Evolutionary conservation across 2,329 filamentous ascomycete species (phyloP).

Genomic region (Tolypocladium tropicale): DNA sequence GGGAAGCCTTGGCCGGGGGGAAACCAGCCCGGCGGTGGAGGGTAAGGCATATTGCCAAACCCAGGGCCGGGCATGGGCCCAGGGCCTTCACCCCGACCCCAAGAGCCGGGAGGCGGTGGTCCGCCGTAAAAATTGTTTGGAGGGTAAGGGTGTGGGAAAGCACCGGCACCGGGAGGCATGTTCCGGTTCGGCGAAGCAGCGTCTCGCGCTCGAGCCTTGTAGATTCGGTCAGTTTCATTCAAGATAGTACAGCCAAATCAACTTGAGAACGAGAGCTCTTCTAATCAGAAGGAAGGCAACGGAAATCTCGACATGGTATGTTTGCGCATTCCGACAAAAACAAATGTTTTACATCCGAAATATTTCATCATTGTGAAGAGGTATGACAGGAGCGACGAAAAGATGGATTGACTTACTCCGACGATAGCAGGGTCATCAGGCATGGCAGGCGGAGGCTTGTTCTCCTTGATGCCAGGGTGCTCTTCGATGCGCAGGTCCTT

Average conservation of each 20-base stretch:
- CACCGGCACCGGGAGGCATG: conserved; percentile 21
- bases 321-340: conserved; percentile 85
- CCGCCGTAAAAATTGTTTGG: conserved; percentile 38
- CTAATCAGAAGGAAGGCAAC: conserved; percentile 99
- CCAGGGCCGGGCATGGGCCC: conserved; percentile 47
- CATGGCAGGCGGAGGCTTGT: conserved; percentile 63
- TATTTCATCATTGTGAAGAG: conserved; percentile 71
- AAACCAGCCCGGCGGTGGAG: conserved; percentile 69
- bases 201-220: conserved; percentile 30
- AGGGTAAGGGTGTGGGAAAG: conserved; percentile 34
- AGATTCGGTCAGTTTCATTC: conserved; percentile 11
- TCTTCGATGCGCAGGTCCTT: conserved; percentile 95
- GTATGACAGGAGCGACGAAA: conserved; percentile 1
- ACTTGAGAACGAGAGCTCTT: conserved; percentile 1
- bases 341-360: conserved; percentile 85
- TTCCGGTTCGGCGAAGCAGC: conserved; percentile 21
- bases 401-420: conserved; percentile 62
- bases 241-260: conserved; percentile 11
- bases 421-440: conserved; percentile 95
- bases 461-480: conserved; percentile 62
- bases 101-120: conserved; percentile 41
- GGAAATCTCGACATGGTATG: conserved; percentile 92
- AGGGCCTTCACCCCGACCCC: conserved; percentile 41
- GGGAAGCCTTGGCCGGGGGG: conserved; percentile 68
- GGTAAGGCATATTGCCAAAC: conserved; percentile 69